phyloP scores from a whole-genome alignment of 164 flowering plant species.

The Magnolia kwangsiensis region DNA sequence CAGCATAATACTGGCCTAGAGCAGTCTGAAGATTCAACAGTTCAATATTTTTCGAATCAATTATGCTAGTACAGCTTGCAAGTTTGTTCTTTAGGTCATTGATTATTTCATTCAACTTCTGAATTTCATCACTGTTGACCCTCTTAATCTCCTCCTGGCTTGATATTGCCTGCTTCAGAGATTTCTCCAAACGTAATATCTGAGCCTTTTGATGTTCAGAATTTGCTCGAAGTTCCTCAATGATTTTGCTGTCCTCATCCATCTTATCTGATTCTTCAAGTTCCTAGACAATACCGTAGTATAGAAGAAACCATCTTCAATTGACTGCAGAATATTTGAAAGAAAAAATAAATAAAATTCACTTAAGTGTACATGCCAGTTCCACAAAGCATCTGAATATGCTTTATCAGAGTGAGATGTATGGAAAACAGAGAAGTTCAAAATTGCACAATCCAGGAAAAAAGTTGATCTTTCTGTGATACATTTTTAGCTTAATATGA shows the following conservation, averaged over 20 bases:
- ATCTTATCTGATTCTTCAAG: conserved; percentile 96
- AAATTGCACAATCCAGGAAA: not conserved
- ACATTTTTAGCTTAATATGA: not conserved
- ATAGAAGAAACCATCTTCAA: conserved; percentile 32
- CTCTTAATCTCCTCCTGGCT: conserved; percentile 58
- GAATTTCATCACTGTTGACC: conserved; percentile 48
- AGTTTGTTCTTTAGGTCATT: conserved; percentile 64
- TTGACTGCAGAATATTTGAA: conserved; percentile 20
- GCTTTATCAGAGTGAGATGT: not conserved
- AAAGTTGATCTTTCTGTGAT: not conserved
- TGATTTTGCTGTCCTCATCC: conserved; percentile 91
- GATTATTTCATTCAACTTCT: conserved; percentile 63
- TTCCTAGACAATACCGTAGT: conserved; percentile 57
- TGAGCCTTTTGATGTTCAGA: conserved; percentile 63
- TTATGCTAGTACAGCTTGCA: conserved; percentile 46
- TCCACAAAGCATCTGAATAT: conserved; percentile 5
- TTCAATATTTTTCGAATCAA: conserved; percentile 82
- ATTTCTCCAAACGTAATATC: conserved; percentile 70
- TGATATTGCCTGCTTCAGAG: conserved; percentile 68
- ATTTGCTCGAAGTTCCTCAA: conserved; percentile 71
- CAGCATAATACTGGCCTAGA: conserved; percentile 98
- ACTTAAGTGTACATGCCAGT: conserved; percentile 8
- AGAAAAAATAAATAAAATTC: conserved; percentile 6
- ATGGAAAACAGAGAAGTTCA: conserved; percentile 4
- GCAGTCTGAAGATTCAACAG: conserved; percentile 94